Evolutionary conservation across 2,329 filamentous ascomycete species (phyloP).

Genomic region (Penicillium corylophilum): DNA sequence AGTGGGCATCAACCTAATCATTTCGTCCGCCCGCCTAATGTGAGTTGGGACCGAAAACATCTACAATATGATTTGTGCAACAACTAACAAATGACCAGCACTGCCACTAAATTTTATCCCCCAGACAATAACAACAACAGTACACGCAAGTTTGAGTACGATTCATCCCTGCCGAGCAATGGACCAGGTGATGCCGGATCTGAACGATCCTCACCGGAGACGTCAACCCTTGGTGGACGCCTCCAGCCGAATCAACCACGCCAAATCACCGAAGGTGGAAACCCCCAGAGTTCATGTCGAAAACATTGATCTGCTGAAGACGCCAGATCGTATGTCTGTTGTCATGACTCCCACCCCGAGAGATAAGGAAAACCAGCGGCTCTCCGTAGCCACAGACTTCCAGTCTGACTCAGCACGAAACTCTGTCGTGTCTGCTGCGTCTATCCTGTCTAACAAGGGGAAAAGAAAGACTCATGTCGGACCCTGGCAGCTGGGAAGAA

Average conservation of each 20-base stretch:
- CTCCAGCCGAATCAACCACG: conserved; percentile 20
- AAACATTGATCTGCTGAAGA: conserved; percentile 18
- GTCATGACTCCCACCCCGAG: conserved; percentile 27
- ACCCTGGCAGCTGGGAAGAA: conserved; percentile 89
- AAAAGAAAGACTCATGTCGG: conserved; percentile 75
- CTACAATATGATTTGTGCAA: background rate
- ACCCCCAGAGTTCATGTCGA: conserved; percentile 16
- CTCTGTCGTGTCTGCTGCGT: conserved; percentile 56
- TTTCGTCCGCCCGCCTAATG: background rate
- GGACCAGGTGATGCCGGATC: conserved; percentile 18
- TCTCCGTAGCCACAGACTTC: conserved; percentile 53
- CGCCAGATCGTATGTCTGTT: conserved; percentile 29
- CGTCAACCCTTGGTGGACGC: conserved; percentile 24
- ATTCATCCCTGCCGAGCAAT: background rate
- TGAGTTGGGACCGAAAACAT: background rate
- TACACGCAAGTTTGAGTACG: background rate
- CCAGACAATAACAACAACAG: background rate
- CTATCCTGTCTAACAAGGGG: conserved; percentile 54
- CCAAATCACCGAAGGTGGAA: conserved; percentile 14
- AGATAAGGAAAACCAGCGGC: conserved; percentile 50
- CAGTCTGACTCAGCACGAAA: conserved; percentile 51
- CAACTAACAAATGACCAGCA: conserved; percentile 2
- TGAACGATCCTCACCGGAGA: conserved; percentile 16
- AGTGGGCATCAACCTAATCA: background rate
- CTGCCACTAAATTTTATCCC: background rate